phyloP scores from a whole-genome alignment of 2,329 filamentous ascomycete species.

The Tolypocladium inflatum region DNA sequence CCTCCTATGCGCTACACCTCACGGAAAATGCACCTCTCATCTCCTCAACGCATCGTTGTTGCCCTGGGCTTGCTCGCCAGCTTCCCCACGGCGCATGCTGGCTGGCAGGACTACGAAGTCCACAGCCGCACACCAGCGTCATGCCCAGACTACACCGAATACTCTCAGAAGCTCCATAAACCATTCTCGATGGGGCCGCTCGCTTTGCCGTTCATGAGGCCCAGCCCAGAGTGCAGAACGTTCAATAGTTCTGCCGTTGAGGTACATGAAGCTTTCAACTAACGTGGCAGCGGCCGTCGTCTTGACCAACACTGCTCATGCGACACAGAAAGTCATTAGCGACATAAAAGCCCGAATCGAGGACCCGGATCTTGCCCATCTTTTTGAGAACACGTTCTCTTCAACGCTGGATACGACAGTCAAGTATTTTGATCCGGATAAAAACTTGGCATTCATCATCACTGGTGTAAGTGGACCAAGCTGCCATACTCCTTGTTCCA shows the following conservation, averaged over 20 bases:
- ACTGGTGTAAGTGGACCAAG: constrained; percentile 65
- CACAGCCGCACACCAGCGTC: constrained; percentile 8
- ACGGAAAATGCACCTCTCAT: not conserved
- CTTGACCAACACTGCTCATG: not conserved
- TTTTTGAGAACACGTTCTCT: constrained; percentile 78
- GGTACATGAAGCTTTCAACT: constrained; percentile 4
- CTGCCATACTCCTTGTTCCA: too few relatives aligned
- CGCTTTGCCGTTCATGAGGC: constrained; percentile 15
- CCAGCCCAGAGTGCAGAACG: constrained; percentile 14
- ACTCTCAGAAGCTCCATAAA: constrained; percentile 11
- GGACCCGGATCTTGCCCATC: constrained; percentile 58
- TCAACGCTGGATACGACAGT: constrained; percentile 79
- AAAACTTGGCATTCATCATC: constrained; percentile 65
- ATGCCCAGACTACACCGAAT: constrained; percentile 14
- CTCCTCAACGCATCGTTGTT: not conserved
- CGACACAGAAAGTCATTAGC: constrained; percentile 13
- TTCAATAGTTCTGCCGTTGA: constrained; percentile 17
- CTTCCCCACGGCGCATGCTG: not conserved
- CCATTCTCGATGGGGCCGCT: constrained; percentile 12
- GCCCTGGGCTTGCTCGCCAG: not conserved
- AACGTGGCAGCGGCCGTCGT: not conserved
- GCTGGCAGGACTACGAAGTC: not conserved
- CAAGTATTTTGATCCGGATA: constrained; percentile 60
- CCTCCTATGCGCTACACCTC: not conserved
- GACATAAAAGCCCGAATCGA: constrained; percentile 29